These are phyloP conservation scores for Globisporangium takayamanum DNA, from an alignment of 352 stramenopile genomes.

Conservation along the genomic window DNA sequence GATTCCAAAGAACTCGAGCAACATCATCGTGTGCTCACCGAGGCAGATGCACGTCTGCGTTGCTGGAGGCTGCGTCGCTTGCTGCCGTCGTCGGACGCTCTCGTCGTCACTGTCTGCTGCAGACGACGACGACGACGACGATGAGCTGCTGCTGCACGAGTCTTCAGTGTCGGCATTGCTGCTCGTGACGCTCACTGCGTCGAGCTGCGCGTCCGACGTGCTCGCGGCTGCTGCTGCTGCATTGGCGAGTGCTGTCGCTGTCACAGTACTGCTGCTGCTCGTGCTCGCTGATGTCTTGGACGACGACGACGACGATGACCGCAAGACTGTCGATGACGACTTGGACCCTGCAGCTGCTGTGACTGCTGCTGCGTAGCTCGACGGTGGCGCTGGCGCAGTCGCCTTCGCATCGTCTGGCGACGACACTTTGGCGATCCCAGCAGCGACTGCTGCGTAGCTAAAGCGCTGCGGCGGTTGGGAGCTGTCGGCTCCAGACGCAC, in stretches of 20 bases:
- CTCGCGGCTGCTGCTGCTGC: neutral
- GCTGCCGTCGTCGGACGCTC: slow-evolving; percentile 9
- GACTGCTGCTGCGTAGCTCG: slow-evolving; percentile 66
- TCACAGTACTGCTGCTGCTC: neutral
- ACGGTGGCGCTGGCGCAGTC: slow-evolving; percentile 23
- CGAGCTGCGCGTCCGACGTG: slow-evolving; percentile 19
- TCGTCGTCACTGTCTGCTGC: slow-evolving; percentile 54
- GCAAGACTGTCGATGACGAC: slow-evolving; percentile 1
- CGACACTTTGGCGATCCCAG: slow-evolving; percentile 45
- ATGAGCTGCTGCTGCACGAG: slow-evolving; percentile 24
- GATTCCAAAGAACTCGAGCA: slow-evolving; percentile 84
- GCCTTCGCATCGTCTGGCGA: slow-evolving; percentile 8
- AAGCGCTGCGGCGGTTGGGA: slow-evolving; percentile 26
- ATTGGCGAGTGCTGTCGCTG: no score
- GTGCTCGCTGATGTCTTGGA: slow-evolving; percentile 8
- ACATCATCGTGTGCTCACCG: slow-evolving; percentile 62
- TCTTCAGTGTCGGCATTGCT: slow-evolving; percentile 81
- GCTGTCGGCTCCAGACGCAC: neutral
- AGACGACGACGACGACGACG: slow-evolving; percentile 39
- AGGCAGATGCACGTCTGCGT: slow-evolving; percentile 31
- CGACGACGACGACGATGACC: neutral
- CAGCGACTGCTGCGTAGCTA: slow-evolving; percentile 67
- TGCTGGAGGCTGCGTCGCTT: neutral
- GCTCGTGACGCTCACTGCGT: slow-evolving; percentile 66
- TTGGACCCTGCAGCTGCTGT: slow-evolving; percentile 23